Base-by-base conservation (phyloP, 2,329 filamentous ascomycete genomes). In the Alternaria viburni region DNA sequence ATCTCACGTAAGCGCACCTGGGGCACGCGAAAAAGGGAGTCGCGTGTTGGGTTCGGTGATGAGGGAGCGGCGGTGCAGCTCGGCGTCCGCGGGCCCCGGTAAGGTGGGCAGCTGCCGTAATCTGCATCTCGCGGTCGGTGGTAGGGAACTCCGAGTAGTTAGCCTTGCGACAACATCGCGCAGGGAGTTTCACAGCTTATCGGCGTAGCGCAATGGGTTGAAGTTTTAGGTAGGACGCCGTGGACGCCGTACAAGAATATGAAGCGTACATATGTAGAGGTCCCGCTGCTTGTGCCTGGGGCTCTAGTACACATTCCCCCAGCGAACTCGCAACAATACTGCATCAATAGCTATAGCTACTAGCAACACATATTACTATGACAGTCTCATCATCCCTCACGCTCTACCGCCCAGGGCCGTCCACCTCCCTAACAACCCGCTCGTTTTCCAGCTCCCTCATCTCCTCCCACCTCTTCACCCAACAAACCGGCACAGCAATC, bases 401-500 rank as follows among this genome's bases (percentile, higher is more conserved):
- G 6, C 57, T 65, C 13, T 72, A 69, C 26, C 59, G 45, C 4
- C 49, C 64, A n/a, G 51, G 41, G 13, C 30, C 59, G 5, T 58
- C 65, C 9, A 32, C 12, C 11, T 56, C 54, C 9, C 25, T 66
- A 11, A 54, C 60, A 12, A 50, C 49, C 15, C 58, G 44, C 45
- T 44, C 59, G 30, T 59, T 54, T 11, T 50, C 61, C 25, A 47
- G 46, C 21, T 67, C 68, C 2, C 54, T 70, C 13, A 64, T 72
- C 28, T 54, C 66, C 6, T 66, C 63, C 10, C 57, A 46, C 41
- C 59, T 68, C 41, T 70, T 70, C 54, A 62, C 56, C 5, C 67
- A 63, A 21, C 67, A 67, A 54, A 74, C 73, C 36, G 71, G 71
- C 23, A 74, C 71, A 9, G 71, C 72, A 19, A 71, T 77, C 28